Base-by-base conservation (phyloP, 2,329 filamentous ascomycete species). In the Monosporascus sp. region DNA sequence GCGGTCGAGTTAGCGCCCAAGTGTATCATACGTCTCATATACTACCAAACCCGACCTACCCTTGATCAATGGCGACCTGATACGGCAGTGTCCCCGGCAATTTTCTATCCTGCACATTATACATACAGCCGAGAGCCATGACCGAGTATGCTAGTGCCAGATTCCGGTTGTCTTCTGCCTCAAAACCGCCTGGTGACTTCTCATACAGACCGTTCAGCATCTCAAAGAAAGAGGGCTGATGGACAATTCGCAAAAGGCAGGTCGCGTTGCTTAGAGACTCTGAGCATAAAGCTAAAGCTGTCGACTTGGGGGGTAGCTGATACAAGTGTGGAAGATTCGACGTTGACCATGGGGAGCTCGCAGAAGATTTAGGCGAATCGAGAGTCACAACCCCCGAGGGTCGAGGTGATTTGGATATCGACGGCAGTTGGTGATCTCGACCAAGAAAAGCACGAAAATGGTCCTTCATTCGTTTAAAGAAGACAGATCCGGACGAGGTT, bases 401-500 rank as follows among this genome's bases (percentile, higher is more conserved):
- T 49, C 75, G 73, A 31, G 80, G 76, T 16, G 77, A 67, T 57
- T 77, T 69, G 50, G 81, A 76, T 56, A 86, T 71, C 66, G 87
- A 83, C 19, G 84, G 78, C 56, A 82, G 72, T 63, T 82, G 77
- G 58, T 81, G 77, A 47, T 84, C 80, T 41, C 82, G 81, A 20
- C 86, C 86, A 48, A 94, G 80, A 59, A 94, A 77, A 56, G 86
- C 84, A 45, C 90, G 87, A 60, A 97, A 90, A 65, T 96, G 88
- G 64, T 95, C 89, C 64, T 91, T 87, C 81, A 99, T 87, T 52
- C 90, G 85, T 59, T 85, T 83, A 62, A 97, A 81, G 69, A 97
- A 99, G 58, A 93, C 90, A 44, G 92, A 82, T 3, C 93, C 92
- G 0, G 94, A 97, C 0, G 93, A 97, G 59, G 90, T 88, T 48